Conservation (phyloP, 2,329 filamentous ascomycete genomes). For the Calonectria fujianensis region DNA sequence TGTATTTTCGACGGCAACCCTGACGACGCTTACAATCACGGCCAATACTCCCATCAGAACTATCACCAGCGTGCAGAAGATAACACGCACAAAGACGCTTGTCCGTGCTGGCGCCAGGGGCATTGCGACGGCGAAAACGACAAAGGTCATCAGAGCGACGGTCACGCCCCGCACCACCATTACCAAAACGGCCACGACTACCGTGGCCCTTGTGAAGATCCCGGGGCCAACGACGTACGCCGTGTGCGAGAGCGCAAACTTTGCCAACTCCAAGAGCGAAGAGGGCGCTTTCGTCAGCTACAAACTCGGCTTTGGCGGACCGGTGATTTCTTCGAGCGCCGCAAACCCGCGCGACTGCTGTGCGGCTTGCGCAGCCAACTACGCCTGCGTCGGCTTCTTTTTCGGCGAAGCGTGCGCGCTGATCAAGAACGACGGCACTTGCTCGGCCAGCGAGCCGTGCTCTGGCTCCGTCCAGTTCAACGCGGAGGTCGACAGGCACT, state of each 20-base stretch:
- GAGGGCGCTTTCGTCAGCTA: background rate
- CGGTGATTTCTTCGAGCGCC: background rate
- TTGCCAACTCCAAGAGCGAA: background rate
- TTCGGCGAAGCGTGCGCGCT: background rate
- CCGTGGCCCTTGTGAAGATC: background rate
- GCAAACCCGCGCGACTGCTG: background rate
- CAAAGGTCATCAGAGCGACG: background rate
- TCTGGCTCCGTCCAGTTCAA: background rate
- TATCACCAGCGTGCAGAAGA: background rate
- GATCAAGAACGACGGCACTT: background rate
- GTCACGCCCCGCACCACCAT: background rate
- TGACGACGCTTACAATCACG: background rate
- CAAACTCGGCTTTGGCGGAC: background rate
- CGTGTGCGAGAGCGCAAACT: background rate
- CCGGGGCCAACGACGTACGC: background rate
- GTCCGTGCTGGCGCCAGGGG: background rate
- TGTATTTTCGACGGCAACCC: background rate
- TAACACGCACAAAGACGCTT: background rate
- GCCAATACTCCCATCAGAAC: background rate
- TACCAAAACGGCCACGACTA: background rate
- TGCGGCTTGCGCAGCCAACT: background rate
- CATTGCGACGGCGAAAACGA: background rate
- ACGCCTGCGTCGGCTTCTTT: background rate
- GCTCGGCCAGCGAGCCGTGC: background rate
- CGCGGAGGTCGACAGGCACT: background rate